Percentiles rank a stretch among this genome's conserved stretches.
phyloP scores from a whole-genome alignment of 139 green algal species.

The Edaphochlamys debaryana region DNA sequence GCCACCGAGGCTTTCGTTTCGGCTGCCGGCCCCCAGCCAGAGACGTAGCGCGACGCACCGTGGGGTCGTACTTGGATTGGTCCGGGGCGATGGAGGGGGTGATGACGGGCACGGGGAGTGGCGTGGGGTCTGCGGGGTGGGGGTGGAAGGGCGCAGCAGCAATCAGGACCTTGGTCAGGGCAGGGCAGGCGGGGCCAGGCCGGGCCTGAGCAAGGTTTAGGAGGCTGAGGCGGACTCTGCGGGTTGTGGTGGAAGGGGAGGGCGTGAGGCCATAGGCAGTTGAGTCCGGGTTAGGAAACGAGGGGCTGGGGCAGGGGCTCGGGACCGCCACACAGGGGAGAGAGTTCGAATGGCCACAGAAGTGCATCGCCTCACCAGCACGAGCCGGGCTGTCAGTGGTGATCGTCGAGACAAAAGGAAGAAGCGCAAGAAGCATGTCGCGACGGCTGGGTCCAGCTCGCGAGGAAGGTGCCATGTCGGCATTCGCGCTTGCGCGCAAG shows the following conservation, averaged over 20 bases:
- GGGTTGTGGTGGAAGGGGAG: not conserved
- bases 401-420: not conserved
- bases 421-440: not conserved
- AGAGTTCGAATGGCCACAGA: too few species aligned
- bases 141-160: not conserved
- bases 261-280: not conserved
- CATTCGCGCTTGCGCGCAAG: too few species aligned
- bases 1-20: not conserved
- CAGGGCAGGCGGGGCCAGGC: not conserved
- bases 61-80: constrained; percentile 76
- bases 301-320: not conserved
- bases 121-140: not conserved
- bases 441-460: constrained; percentile 1
- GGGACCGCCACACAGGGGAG: too few species aligned
- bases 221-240: not conserved
- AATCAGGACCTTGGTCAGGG: not conserved
- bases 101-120: constrained; percentile 42
- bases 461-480: too few species aligned
- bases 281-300: not conserved
- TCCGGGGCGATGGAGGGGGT: constrained; percentile 68
- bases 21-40: too few species aligned
- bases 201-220: not conserved
- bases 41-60: constrained; percentile 31
- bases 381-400: not conserved
- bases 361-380: not conserved